Conservation (phyloP, 2,329 filamentous ascomycete genomes). For the Endoconidiophora polonica region DNA sequence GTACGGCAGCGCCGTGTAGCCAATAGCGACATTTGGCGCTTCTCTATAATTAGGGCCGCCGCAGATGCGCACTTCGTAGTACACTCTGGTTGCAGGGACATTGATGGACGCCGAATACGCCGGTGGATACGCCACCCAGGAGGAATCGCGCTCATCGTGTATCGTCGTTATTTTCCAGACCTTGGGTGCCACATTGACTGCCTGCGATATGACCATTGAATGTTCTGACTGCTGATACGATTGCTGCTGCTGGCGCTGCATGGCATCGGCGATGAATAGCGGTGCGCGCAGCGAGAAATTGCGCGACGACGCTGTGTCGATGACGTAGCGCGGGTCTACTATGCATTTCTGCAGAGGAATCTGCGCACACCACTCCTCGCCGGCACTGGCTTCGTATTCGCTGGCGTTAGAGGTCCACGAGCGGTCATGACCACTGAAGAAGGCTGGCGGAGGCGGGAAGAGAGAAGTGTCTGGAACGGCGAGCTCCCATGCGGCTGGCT, state of each 20-base stretch:
- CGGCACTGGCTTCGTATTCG: slow-evolving; percentile 44
- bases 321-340: slow-evolving; percentile 18
- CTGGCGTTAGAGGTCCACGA: slow-evolving; percentile 56
- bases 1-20: slow-evolving; percentile 58
- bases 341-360: slow-evolving; percentile 42
- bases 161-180: slow-evolving; percentile 32
- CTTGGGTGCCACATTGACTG: slow-evolving; percentile 25
- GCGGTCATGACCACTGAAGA: slow-evolving; percentile 44
- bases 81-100: slow-evolving; percentile 27
- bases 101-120: slow-evolving; percentile 42
- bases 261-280: slow-evolving; percentile 11
- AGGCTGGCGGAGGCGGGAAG: slow-evolving; percentile 54
- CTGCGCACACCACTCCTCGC: slow-evolving; percentile 45
- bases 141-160: slow-evolving; percentile 37
- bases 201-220: slow-evolving; percentile 20
- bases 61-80: slow-evolving; percentile 53
- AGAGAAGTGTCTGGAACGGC: slow-evolving; percentile 57
- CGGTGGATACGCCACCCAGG: slow-evolving; percentile 51
- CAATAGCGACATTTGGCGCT: slow-evolving; percentile 39
- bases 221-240: slow-evolving; percentile 11
- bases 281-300: slow-evolving; percentile 31
- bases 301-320: slow-evolving; percentile 27
- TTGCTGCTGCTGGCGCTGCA: slow-evolving; percentile 25
- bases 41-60: slow-evolving; percentile 24
- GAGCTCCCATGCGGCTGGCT: slow-evolving; percentile 35